Evolutionary conservation across 2,329 filamentous ascomycete species (phyloP).

Genomic region (Lecanicillium sp.): DNA sequence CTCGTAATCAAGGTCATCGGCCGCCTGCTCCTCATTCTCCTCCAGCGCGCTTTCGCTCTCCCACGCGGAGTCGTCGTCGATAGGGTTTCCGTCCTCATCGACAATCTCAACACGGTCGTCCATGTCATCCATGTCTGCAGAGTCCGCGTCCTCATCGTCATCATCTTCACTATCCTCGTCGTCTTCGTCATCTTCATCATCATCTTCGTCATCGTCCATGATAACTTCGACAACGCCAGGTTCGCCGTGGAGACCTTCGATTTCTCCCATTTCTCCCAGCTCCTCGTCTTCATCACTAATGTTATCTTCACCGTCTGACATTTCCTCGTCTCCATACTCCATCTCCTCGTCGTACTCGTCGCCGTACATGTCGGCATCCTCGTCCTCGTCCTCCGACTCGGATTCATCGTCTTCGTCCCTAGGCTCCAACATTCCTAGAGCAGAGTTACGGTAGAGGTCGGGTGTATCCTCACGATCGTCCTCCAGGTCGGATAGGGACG

Average conservation of each 20-base stretch:
- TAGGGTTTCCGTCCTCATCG: conserved; percentile 55
- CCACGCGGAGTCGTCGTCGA: conserved; percentile 56
- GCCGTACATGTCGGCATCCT: conserved; percentile 86
- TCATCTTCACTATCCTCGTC: conserved; percentile 50
- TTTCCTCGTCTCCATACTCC: conserved; percentile 79
- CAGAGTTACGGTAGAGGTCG: conserved; percentile 93
- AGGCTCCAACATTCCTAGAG: conserved; percentile 88
- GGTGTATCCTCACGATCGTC: conserved; percentile 90
- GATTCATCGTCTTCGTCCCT: conserved; percentile 76
- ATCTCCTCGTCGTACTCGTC: conserved; percentile 90
- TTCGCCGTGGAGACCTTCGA: conserved; percentile 66
- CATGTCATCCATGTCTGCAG: conserved; percentile 39
- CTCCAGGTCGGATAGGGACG: conserved; percentile 78
- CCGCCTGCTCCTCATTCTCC: conserved; percentile 47
- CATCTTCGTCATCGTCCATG: conserved; percentile 63
- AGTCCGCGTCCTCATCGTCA: conserved; percentile 48
- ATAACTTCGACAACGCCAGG: conserved; percentile 66
- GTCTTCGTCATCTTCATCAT: conserved; percentile 58
- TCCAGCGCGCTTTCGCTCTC: conserved; percentile 55
- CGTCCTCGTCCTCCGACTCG: conserved; percentile 60
- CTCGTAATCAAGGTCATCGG: conserved; percentile 50
- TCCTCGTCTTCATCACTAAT: conserved; percentile 88
- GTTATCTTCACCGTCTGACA: conserved; percentile 76
- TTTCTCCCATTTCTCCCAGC: conserved; percentile 74
- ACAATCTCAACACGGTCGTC: conserved; percentile 52